A percentile compares a stretch with the other conserved stretches of the same genome.
phyloP scores from a whole-genome alignment of 495 filamentous ascomycete species.

The Talaromyces nanjingensis region DNA sequence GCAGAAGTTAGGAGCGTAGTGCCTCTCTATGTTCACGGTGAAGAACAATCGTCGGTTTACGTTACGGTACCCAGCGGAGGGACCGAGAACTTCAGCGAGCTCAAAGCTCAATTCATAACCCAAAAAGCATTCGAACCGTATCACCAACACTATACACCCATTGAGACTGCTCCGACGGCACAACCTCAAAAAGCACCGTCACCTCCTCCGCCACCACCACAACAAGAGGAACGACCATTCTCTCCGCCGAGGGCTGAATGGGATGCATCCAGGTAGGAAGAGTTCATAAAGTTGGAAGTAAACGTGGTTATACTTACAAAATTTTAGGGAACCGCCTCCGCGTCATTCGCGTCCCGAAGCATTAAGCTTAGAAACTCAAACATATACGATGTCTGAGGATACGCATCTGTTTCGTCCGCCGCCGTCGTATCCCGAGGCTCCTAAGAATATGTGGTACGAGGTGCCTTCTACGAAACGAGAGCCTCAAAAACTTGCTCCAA shows the following conservation, averaged over 20 bases:
- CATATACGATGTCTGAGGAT: conserved; percentile 72
- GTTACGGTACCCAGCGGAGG: conserved; percentile 15
- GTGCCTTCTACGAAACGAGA: conserved; percentile 56
- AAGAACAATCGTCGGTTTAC: conserved; percentile 34
- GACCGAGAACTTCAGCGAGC: conserved; percentile 7
- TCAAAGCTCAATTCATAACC: conserved; percentile 4
- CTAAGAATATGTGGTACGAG: conserved; percentile 77
- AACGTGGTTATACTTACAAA: conserved; percentile 12
- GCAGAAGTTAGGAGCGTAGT: conserved; percentile 27
- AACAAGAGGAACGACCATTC: conserved; percentile 34
- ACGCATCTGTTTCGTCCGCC: conserved; percentile 67
- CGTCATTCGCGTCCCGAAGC: conserved; percentile 70
- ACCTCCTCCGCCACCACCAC: conserved; percentile 30
- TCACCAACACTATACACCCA: neutral
- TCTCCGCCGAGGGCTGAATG: conserved; percentile 53
- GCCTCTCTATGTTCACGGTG: conserved; percentile 39
- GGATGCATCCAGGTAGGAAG: conserved; percentile 57
- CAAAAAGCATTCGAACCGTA: neutral
- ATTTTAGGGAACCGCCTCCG: conserved; percentile 63
- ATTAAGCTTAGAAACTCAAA: conserved; percentile 59
- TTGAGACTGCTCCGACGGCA: neutral
- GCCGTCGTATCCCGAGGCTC: conserved; percentile 68
- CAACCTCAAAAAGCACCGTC: conserved; percentile 9
- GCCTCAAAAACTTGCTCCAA: conserved; percentile 49
- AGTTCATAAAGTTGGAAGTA: conserved; percentile 9